Conservation (phyloP, 768 basidiomycete genomes). For the Pleurotus salmoneostramineus region DNA sequence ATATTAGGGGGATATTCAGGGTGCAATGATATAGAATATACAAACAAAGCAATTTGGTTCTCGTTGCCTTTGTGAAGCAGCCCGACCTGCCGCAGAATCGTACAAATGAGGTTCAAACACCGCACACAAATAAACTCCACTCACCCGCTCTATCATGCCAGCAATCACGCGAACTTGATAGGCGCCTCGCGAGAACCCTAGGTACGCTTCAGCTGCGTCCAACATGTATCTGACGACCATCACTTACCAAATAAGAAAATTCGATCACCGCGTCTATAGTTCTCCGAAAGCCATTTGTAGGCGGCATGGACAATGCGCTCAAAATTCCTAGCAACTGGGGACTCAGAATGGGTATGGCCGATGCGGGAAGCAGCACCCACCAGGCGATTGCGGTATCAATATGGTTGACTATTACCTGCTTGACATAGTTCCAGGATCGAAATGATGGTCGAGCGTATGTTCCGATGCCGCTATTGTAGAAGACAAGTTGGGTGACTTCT, state of each 20-base stretch:
- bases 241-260: conserved; percentile 33
- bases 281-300: conserved; percentile 37
- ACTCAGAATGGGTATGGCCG: no score
- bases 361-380: no score
- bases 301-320: conserved; percentile 27
- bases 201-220: not conserved
- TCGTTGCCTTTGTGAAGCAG: conserved; percentile 7
- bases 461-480: conserved; percentile 12
- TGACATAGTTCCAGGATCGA: not conserved
- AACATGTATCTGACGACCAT: no score
- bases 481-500: not conserved
- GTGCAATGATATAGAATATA: not conserved
- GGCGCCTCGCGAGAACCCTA: conserved; percentile 44
- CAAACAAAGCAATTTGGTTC: not conserved
- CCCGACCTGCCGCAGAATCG: conserved; percentile 10
- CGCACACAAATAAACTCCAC: no score
- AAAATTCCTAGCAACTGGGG: conserved; percentile 25
- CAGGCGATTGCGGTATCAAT: conserved; percentile 15
- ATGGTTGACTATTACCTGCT: not conserved
- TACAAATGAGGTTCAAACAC: not conserved
- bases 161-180: conserved; percentile 40
- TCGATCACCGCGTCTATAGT: conserved; percentile 29
- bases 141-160: conserved; percentile 37
- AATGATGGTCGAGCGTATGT: not conserved
- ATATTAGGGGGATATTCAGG: not conserved